Evolutionary conservation across 1,284 basidiomycete genomes (phyloP).

Genomic region (Lentinus polychrous): DNA sequence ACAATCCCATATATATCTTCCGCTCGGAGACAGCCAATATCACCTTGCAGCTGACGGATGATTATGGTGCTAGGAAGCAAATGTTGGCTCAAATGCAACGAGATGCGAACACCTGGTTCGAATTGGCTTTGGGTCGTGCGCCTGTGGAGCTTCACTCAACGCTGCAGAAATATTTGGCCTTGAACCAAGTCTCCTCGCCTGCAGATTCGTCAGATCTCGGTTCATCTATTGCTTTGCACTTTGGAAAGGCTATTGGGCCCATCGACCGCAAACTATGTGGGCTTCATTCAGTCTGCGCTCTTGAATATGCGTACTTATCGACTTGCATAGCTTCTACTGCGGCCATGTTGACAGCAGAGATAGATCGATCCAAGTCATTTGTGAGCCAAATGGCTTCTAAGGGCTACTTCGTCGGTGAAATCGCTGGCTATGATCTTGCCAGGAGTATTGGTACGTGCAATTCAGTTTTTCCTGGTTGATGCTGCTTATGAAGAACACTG

Average conservation of each 20-base stretch:
- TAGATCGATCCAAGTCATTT: conserved; percentile 72
- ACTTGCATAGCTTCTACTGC: conserved; percentile 49
- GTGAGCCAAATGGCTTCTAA: conserved; percentile 81
- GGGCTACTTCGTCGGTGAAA: conserved; percentile 82
- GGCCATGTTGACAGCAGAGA: conserved; percentile 50
- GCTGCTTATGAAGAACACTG: neutral
- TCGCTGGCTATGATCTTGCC: conserved; percentile 68
- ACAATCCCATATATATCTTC: conserved; percentile 84
- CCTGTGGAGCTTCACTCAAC: conserved; percentile 92
- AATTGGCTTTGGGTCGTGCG: conserved; percentile 77
- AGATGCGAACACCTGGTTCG: conserved; percentile 79
- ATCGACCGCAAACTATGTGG: conserved; percentile 75
- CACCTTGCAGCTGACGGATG: conserved; percentile 80
- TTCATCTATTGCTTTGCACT: conserved; percentile 81
- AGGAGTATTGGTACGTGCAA: conserved; percentile 17
- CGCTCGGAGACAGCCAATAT: conserved; percentile 73
- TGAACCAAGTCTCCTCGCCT: conserved; percentile 61
- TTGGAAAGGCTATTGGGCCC: conserved; percentile 74
- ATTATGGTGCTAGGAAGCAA: conserved; percentile 81
- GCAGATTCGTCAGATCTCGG: conserved; percentile 81
- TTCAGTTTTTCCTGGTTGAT: neutral
- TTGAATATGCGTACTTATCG: neutral
- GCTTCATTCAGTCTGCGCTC: conserved; percentile 10
- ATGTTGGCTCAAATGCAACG: conserved; percentile 73
- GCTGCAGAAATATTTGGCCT: conserved; percentile 83